Base-by-base conservation (phyloP, 2,329 filamentous ascomycete species). In the Fusarium protoensiforme region DNA sequence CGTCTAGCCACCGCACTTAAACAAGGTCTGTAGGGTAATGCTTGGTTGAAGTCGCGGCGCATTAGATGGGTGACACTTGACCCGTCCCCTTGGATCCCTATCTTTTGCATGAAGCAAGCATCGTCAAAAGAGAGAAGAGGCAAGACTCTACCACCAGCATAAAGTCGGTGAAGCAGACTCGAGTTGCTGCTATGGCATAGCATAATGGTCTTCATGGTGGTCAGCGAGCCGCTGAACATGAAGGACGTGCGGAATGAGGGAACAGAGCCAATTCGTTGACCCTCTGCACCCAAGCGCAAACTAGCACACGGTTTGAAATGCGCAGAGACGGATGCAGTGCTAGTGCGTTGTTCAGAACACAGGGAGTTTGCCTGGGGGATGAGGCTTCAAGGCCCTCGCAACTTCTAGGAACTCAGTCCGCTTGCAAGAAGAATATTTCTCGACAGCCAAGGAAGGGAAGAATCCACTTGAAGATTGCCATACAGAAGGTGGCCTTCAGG, bases 351-450 rank as follows among this genome's bases (percentile, higher is more conserved):
- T 22, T 54, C 57, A 60, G 29, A 48, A n/a, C 24, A n/a, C 22
- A 29, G 53, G 10, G 36, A 61, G 54, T 43, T 41, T 22, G 36
- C 57, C 39, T 20, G n/a, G n/a, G 31, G 41, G 16, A 56, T 29
- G 43, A 18, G 13, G 29, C 36, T 39, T 53, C 24, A 64, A 46
- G 24, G 33, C 53, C 43, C 24, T 31, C 22, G 27, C 33, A 39
- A 51, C 62, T 61, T n/a, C 31, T 58, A 58, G 58, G 18, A 57
- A 60, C 70, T 61, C 29, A 33, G 33, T 11, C 43, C 51, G 33
- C 57, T 71, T 43, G 53, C 63, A 38, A 24, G 33, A 61, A 35
- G 24, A 56, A 48, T 39, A 14, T 22, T 51, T 48, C 38, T 24
- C 56, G 60, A 54, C 36, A 43, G 41, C 18, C 22, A 29, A 60